phyloP scores from a whole-genome alignment of 495 filamentous ascomycete species.

The Lophiostoma macrostomum region DNA sequence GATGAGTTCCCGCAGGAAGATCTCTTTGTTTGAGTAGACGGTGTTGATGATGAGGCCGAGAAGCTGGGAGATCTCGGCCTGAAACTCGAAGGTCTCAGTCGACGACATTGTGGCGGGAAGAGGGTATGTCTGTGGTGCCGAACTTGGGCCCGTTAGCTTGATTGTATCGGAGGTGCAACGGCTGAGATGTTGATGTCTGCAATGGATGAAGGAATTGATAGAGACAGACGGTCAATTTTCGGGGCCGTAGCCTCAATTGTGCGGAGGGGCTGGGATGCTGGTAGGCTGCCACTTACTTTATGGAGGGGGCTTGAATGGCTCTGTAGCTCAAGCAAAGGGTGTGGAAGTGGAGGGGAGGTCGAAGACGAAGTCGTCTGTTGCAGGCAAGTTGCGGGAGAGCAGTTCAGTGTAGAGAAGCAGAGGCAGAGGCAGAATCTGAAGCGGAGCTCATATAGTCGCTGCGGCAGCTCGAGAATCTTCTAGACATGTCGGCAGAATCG shows the following conservation, averaged over 20 bases:
- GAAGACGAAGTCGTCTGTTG: conserved; percentile 8
- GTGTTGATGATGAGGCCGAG: conserved; percentile 99
- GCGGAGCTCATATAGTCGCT: conserved; percentile 10
- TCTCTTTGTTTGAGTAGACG: conserved; percentile 99
- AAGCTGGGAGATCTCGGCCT: conserved; percentile 99
- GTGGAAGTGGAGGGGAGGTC: background rate
- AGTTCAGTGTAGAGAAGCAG: background rate
- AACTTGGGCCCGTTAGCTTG: background rate
- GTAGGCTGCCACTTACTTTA: no score
- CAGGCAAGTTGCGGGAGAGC: background rate
- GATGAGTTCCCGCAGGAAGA: conserved; percentile 96
- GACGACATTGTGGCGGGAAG: conserved; percentile 61
- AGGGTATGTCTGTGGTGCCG: background rate
- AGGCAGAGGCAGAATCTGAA: conserved; percentile 1
- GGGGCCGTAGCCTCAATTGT: no score
- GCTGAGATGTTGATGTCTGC: no score
- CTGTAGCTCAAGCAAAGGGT: background rate
- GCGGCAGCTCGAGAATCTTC: conserved; percentile 24
- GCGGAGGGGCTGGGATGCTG: no score
- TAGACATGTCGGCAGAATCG: conserved; percentile 20
- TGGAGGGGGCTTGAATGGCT: background rate
- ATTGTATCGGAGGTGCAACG: no score
- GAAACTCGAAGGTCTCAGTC: conserved; percentile 92
- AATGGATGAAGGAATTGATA: no score
- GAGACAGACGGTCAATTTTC: no score